phyloP scores from a whole-genome alignment of 495 filamentous ascomycete species.

The Podospora pseudocomata region DNA sequence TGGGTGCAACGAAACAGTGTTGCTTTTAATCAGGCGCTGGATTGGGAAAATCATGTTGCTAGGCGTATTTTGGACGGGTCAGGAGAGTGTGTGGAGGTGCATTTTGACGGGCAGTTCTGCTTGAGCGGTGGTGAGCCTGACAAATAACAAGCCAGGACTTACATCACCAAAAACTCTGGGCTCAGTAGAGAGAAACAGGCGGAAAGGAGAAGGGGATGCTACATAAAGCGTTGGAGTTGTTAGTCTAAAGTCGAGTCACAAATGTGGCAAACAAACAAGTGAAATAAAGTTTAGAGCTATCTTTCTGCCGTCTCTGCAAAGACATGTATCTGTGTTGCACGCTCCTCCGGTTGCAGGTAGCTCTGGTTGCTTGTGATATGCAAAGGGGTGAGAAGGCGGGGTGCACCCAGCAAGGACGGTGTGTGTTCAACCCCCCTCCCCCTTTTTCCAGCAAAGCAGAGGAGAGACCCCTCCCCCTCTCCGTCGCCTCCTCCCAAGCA shows the following conservation, averaged over 20 bases:
- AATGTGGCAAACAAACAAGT: not conserved
- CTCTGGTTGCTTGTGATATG: not conserved
- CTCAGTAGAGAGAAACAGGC: not conserved
- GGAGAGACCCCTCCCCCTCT: slow-evolving; percentile 14
- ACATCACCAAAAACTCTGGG: not conserved
- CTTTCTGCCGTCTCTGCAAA: not conserved
- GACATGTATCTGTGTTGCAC: not conserved
- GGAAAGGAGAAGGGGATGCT: not conserved
- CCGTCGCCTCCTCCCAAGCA: not conserved
- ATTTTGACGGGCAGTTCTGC: not conserved
- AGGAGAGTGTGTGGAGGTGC: not conserved
- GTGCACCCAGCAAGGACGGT: not conserved
- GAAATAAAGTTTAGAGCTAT: not conserved
- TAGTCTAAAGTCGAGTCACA: not conserved
- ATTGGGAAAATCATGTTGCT: not conserved
- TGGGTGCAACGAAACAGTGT: not conserved
- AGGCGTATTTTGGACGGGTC: not conserved
- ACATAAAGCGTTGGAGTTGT: not conserved
- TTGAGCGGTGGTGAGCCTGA: not conserved
- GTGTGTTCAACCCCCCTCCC: slow-evolving; percentile 3
- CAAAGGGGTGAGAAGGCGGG: not conserved
- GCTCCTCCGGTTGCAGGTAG: too few relatives aligned
- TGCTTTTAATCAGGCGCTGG: not conserved
- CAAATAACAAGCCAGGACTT: not conserved
- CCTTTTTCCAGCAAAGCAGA: slow-evolving; percentile 2